These are phyloP conservation scores for Andrographis paniculata DNA, from an alignment of 305 asterid species.

Conservation along the genomic window DNA sequence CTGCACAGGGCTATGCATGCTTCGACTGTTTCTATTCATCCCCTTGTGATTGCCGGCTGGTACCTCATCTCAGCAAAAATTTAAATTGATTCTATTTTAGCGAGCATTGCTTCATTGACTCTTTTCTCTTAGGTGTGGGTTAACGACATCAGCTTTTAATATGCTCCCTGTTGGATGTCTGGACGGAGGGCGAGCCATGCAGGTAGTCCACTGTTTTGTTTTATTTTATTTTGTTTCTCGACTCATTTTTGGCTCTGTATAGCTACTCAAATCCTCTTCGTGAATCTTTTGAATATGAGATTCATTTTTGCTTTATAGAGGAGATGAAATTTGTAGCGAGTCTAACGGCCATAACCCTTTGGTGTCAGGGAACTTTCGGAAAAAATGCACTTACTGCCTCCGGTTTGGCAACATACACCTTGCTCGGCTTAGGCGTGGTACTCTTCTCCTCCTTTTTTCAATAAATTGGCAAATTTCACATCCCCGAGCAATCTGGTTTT, in stretches of 20 bases:
- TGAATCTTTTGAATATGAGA: too few relatives aligned
- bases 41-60: slow-evolving; percentile 97
- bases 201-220: slow-evolving; percentile 34
- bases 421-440: slow-evolving; percentile 84
- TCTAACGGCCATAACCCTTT: too few relatives aligned
- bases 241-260: too few relatives aligned
- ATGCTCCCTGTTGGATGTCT: slow-evolving; percentile 97
- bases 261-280: too few relatives aligned
- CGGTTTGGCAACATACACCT: slow-evolving; percentile 63
- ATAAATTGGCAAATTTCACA: slow-evolving; percentile 4
- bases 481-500: too few relatives aligned
- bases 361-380: slow-evolving; percentile 63
- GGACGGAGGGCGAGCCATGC: slow-evolving; percentile 96
- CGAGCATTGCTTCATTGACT: slow-evolving; percentile 13
- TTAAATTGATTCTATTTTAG: slow-evolving; percentile 10
- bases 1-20: slow-evolving; percentile 72
- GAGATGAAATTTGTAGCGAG: too few relatives aligned
- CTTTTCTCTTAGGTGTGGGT: slow-evolving; percentile 63
- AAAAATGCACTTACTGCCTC: slow-evolving; percentile 50
- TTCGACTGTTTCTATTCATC: slow-evolving; percentile 72
- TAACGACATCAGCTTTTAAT: slow-evolving; percentile 91
- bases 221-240: too few relatives aligned
- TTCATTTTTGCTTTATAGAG: too few relatives aligned
- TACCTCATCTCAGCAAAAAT: slow-evolving; percentile 25
- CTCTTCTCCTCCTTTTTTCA: slow-evolving; percentile 14